Conservation (phyloP, 1,139 yeast species). For the Pichia sp. region DNA sequence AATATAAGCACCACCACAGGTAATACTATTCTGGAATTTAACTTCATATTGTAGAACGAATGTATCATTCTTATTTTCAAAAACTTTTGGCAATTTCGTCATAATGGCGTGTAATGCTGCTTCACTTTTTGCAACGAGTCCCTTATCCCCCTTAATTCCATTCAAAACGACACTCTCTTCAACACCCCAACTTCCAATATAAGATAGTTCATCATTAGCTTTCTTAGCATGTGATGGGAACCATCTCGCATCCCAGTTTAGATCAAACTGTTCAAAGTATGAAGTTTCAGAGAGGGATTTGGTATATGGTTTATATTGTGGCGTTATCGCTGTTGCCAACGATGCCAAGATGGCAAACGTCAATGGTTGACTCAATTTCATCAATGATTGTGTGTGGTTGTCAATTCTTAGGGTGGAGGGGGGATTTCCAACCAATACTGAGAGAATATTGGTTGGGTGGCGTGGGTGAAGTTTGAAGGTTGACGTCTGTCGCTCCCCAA, state of each 20-base stretch:
- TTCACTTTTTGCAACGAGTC: constrained; percentile 64
- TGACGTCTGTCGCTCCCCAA: too few relatives aligned
- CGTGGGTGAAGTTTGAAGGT: too few relatives aligned
- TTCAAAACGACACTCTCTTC: constrained; percentile 51
- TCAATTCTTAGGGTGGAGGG: too few relatives aligned
- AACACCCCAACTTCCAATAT: constrained; percentile 68
- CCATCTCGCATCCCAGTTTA: constrained; percentile 51
- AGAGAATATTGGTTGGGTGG: too few relatives aligned
- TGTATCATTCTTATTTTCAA: constrained; percentile 51
- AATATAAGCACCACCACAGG: constrained; percentile 86
- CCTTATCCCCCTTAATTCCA: constrained; percentile 58
- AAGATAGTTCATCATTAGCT: constrained; percentile 48
- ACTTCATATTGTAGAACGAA: constrained; percentile 86
- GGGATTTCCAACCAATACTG: too few relatives aligned
- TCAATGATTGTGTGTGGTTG: too few relatives aligned
- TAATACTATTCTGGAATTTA: constrained; percentile 66
- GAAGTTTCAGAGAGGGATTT: constrained; percentile 33
- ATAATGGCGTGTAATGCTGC: constrained; percentile 82
- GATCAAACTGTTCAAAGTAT: constrained; percentile 65
- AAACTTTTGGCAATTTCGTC: constrained; percentile 44
- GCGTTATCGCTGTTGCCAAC: too few relatives aligned
- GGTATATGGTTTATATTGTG: constrained; percentile 22
- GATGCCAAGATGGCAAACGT: too few relatives aligned
- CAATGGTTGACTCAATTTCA: too few relatives aligned
- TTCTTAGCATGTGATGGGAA: constrained; percentile 46